phyloP scores from a whole-genome alignment of 2,329 filamentous ascomycete genomes.

The Alternaria arborescens region DNA sequence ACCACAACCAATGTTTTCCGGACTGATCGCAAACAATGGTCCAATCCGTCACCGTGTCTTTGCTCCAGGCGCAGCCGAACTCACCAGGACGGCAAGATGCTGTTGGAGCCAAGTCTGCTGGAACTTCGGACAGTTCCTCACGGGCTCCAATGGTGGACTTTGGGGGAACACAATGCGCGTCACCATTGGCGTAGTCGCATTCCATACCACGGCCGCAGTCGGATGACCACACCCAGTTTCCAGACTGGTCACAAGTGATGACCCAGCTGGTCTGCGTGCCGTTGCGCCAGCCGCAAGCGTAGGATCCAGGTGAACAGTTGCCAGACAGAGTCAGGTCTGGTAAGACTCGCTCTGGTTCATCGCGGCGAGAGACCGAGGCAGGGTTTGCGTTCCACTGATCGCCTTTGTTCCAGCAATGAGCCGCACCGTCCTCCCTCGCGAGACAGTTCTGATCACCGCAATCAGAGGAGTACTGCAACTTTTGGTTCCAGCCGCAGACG shows the following conservation, averaged over 20 bases:
- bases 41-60: not conserved
- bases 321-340: not conserved
- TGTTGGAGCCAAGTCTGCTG: not conserved
- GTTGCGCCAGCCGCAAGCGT: not conserved
- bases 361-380: not conserved
- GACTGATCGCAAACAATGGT: conserved; percentile 3
- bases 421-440: not conserved
- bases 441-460: not conserved
- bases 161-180: not conserved
- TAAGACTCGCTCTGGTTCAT: not conserved
- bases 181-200: not conserved
- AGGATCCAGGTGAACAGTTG: conserved; percentile 1
- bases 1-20: conserved; percentile 4
- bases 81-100: conserved; percentile 1
- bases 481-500: not conserved
- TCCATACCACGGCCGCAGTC: conserved; percentile 1
- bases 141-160: not conserved
- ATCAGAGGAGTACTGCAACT: not conserved
- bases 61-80: not conserved
- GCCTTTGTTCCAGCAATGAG: conserved; percentile 7
- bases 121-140: not conserved
- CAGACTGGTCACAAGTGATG: not conserved
- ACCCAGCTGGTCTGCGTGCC: conserved; percentile 1
- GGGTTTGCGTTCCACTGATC: not conserved
- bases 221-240: conserved; percentile 1